phyloP scores from a whole-genome alignment of 306 rosid species.

The Lablab purpureus region DNA sequence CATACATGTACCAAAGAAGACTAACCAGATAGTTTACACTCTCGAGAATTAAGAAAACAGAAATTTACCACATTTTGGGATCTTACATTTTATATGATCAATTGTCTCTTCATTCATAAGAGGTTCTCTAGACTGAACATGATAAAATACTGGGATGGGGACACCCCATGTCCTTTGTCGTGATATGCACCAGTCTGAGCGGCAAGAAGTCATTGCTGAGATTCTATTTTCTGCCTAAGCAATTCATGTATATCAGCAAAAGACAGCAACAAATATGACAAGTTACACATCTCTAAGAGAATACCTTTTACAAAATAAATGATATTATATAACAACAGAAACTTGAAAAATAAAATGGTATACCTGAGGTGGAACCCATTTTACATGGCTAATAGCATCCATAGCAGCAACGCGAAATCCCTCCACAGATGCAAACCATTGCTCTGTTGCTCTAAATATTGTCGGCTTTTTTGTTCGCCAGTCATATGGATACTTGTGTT shows the following conservation, averaged over 20 bases:
- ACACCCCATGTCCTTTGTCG: slow-evolving; percentile 99
- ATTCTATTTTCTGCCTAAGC: slow-evolving; percentile 95
- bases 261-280: slow-evolving; percentile 35
- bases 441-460: slow-evolving; percentile 98
- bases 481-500: slow-evolving; percentile 98
- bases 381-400: slow-evolving; percentile 81
- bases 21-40: background rate
- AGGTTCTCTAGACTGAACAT: slow-evolving; percentile 82
- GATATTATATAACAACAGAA: slow-evolving; percentile 24
- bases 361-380: slow-evolving; percentile 99
- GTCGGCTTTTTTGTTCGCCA: slow-evolving; percentile 98
- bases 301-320: slow-evolving; percentile 26
- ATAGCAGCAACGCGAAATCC: slow-evolving; percentile 86
- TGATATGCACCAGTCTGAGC: slow-evolving; percentile 98
- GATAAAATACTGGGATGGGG: slow-evolving; percentile 99
- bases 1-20: background rate
- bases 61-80: slow-evolving; percentile 28
- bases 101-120: slow-evolving; percentile 93
- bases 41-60: slow-evolving; percentile 30
- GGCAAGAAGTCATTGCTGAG: slow-evolving; percentile 88
- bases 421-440: slow-evolving; percentile 99
- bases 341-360: slow-evolving; percentile 31
- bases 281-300: slow-evolving; percentile 27
- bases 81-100: slow-evolving; percentile 80
- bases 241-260: slow-evolving; percentile 42